These are phyloP conservation scores for Stylosanthes scabra DNA, from an alignment of 331 rosid species.

Conservation along the genomic window DNA sequence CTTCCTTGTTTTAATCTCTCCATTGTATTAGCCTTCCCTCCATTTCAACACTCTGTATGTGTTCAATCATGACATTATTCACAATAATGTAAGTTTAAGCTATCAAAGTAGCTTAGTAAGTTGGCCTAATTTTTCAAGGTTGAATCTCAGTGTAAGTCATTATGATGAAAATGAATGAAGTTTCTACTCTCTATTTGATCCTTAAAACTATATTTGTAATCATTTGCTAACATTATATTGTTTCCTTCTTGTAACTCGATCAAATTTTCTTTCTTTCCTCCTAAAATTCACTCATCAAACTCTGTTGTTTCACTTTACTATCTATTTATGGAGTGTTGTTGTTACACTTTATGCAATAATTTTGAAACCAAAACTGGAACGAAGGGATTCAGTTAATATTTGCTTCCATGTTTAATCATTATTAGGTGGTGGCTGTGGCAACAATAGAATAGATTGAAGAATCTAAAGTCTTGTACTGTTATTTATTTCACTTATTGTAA, in stretches of 20 bases:
- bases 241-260: background rate
- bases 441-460: background rate
- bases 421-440: background rate
- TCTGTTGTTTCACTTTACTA: background rate
- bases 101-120: background rate
- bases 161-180: background rate
- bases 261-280: background rate
- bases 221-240: background rate
- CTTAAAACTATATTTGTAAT: constrained; percentile 17
- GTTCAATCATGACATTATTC: constrained; percentile 26
- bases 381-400: background rate
- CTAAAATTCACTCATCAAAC: background rate
- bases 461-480: background rate
- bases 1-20: constrained; percentile 84
- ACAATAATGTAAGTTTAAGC: background rate
- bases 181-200: background rate
- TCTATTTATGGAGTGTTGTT: background rate
- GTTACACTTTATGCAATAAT: background rate
- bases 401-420: background rate
- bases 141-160: background rate
- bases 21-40: constrained; percentile 89
- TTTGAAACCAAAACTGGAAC: background rate
- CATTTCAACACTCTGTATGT: constrained; percentile 70
- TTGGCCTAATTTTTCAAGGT: background rate
- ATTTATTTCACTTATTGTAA: too few relatives aligned